Base-by-base conservation (phyloP, 169 alveolate genomes). In the Theileria parva region DNA sequence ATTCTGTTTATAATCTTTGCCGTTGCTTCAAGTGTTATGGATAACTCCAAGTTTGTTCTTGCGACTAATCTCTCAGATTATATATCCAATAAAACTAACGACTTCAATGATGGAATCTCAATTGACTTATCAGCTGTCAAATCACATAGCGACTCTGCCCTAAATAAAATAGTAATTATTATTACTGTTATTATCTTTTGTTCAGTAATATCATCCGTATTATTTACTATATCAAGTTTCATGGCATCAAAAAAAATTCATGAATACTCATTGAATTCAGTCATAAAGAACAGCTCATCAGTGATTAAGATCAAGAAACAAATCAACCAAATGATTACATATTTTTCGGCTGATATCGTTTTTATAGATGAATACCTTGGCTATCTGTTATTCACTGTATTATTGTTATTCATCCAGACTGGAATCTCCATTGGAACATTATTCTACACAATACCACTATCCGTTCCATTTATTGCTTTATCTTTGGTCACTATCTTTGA, bases 361-460 rank as follows among this genome's bases (percentile, higher is more conserved):
- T 69, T 39, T 37, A 55, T 80, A 0, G 87, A 80, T 48, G 77
- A 80, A 19, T 44, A 34, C 19, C 21, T 73, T 25, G 87, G 83
- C 50, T 63, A 21, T 74, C 19, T 59, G 28, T 13, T n/a, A n/a
- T n/a, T n/a, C n/a, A 66, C 55, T 21, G 19, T 51, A 8, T 21
- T 65, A 2, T 44, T 65, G 13, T 0, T 55, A 9, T 69, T 73
- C 0, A 66, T 72, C 30, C 63, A 19, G 21, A 72, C 60, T 3
- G 48, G 61, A 19, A 48, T 64, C 11, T 81, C 64, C 30, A 27
- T 74, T 37, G 25, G 71, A 15, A 80, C 87, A 5, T 28, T 80
- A 28, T 69, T 74, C 68, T 80, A 57, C 48, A 5, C 63, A 0
- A 34, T 74, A 0, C 87, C 87, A 1, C 30, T 71, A 11, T 4